Evolutionary conservation across 139 green algal genomes (phyloP), one percentile per base, ranked within the genome.

Genomic region (Helicosporidium sp.): DNA sequence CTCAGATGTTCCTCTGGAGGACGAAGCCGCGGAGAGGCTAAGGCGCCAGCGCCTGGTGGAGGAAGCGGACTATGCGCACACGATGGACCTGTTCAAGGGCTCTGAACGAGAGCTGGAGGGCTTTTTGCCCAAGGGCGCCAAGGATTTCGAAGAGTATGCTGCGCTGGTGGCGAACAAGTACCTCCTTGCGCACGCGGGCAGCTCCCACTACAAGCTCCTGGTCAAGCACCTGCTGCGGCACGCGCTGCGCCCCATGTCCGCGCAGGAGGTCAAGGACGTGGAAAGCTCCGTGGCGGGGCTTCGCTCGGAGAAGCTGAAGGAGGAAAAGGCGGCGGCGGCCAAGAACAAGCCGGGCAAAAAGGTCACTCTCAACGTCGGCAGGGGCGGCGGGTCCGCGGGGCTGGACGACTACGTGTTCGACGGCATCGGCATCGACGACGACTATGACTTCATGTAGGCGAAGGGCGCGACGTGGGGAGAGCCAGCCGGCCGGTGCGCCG

Each of bases 401-500:
- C 61, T 89, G 40, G 79, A 89, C 37, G 79, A 89, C 48, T 85
- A 82, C 54, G 60, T 75, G 22, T 87, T 75, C 47, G 73, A 78
- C n/a, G 70, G 74, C 17, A 44, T 51, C 4, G 26, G 51, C 16
- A 48, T 65, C 33, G 74, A 70, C 29, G 65, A 71, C 13, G 74
- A 79, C 4, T 61, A 64, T 15, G 74, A 82, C 41, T 82, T 82
- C 52, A 82, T 82, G 74, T 82, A 47, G n/a, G n/a, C n/a, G n/a
- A n/a, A n/a, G n/a, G n/a, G n/a, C n/a, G n/a, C n/a, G n/a, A n/a
- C n/a, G n/a, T n/a, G n/a, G n/a, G n/a, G n/a, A n/a, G n/a, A n/a
- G n/a, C n/a, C n/a, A n/a, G n/a, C n/a, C n/a, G n/a, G n/a, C n/a
- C n/a, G n/a, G n/a, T n/a, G n/a, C n/a, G n/a, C n/a, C n/a, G n/a